Evolutionary conservation across 495 filamentous ascomycete genomes (phyloP).

Genomic region (Talaromyces wortmannii): DNA sequence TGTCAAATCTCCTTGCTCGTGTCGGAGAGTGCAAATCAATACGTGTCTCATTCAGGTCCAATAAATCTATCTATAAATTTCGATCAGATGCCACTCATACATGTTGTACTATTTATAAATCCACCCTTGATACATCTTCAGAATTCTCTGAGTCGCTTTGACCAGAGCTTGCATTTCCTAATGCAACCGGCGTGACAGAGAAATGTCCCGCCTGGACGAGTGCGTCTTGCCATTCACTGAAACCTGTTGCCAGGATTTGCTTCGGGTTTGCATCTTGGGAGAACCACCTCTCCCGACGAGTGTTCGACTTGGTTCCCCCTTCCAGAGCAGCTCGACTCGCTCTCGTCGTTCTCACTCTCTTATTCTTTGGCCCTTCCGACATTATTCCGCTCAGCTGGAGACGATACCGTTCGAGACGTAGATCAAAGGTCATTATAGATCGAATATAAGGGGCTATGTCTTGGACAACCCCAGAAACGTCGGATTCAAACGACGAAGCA

Average conservation of each 20-base stretch:
- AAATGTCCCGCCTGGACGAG: slow-evolving; percentile 31
- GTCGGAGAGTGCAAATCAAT: too few relatives aligned
- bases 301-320: slow-evolving; percentile 65
- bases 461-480: slow-evolving; percentile 50
- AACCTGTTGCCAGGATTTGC: slow-evolving; percentile 60
- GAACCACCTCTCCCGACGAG: slow-evolving; percentile 75
- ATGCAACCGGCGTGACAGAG: slow-evolving; percentile 9
- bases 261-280: slow-evolving; percentile 54
- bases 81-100: too few relatives aligned
- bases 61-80: background rate
- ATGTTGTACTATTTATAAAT: background rate
- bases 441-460: slow-evolving; percentile 85
- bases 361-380: slow-evolving; percentile 43
- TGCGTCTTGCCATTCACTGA: slow-evolving; percentile 53
- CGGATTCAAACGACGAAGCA: slow-evolving; percentile 66
- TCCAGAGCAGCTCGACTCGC: slow-evolving; percentile 78
- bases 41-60: too few relatives aligned
- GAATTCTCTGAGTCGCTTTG: slow-evolving; percentile 4
- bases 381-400: slow-evolving; percentile 55
- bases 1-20: too few relatives aligned
- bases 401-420: slow-evolving; percentile 59
- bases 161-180: background rate
- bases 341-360: slow-evolving; percentile 68
- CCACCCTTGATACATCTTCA: background rate
- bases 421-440: slow-evolving; percentile 69